Evolutionary conservation across 768 basidiomycete species (phyloP).

Genomic region (Scleroderma bovista): DNA sequence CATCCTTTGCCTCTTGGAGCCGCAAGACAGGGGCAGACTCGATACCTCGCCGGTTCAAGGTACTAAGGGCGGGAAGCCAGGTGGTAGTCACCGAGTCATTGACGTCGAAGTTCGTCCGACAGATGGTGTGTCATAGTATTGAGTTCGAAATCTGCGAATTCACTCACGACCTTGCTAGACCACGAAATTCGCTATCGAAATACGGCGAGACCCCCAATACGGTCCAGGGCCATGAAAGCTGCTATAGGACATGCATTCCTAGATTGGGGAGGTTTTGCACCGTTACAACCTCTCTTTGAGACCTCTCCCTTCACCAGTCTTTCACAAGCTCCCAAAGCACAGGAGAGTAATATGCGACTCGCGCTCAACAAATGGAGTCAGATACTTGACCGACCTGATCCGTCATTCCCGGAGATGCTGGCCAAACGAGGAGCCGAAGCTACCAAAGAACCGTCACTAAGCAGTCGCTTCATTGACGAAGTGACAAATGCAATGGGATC

Average conservation of each 20-base stretch:
- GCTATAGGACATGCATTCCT: conserved; percentile 27
- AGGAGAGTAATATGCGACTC: conserved; percentile 27
- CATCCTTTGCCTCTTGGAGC: conserved; percentile 23
- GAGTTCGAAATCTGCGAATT: background rate
- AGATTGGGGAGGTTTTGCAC: conserved; percentile 28
- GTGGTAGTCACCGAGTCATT: conserved; percentile 1
- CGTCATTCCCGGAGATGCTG: conserved; percentile 27
- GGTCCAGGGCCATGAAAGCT: conserved; percentile 26
- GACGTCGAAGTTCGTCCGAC: conserved; percentile 15
- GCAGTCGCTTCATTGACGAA: background rate
- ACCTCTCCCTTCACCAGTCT: conserved; percentile 23
- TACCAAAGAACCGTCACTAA: conserved; percentile 1
- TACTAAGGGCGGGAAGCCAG: background rate
- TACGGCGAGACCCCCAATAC: conserved; percentile 17
- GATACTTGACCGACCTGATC: conserved; percentile 26
- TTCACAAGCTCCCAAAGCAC: conserved; percentile 5
- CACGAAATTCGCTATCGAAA: conserved; percentile 17
- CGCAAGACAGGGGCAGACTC: conserved; percentile 4
- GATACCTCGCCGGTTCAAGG: background rate
- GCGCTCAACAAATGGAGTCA: conserved; percentile 31
- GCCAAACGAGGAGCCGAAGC: background rate
- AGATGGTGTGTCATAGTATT: conserved; percentile 16
- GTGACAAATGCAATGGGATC: background rate
- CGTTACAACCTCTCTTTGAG: conserved; percentile 24
- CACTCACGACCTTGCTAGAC: conserved; percentile 6